A percentile compares a stretch with the other conserved stretches of the same genome.
These are phyloP conservation scores for Crassisporium funariophilum DNA, from an alignment of 768 basidiomycete species.

Conservation along the genomic window DNA sequence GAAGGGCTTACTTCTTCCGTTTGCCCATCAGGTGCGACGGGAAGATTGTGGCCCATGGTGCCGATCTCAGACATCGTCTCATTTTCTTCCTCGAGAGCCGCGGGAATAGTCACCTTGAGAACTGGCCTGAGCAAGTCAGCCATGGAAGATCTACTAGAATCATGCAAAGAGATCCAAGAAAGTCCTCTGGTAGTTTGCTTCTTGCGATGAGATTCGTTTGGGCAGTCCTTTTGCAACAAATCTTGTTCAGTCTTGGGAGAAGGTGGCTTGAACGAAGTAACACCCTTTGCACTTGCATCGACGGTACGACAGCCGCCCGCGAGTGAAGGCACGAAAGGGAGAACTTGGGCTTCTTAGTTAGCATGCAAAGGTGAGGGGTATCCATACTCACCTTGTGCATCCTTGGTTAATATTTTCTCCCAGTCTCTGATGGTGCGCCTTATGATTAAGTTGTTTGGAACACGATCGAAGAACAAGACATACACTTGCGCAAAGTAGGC, in stretches of 20 bases:
- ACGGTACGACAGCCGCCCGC: no score
- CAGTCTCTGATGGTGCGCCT: slow-evolving; percentile 36
- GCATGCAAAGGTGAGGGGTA: no score
- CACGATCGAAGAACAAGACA: slow-evolving; percentile 22
- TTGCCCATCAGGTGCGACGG: not conserved
- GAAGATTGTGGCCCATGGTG: slow-evolving; percentile 4
- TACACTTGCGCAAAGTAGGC: slow-evolving; percentile 52
- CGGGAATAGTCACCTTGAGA: slow-evolving; percentile 7
- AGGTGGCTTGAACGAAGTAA: no score
- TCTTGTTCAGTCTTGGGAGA: no score
- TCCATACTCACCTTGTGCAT: slow-evolving; percentile 14
- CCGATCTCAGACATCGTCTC: slow-evolving; percentile 12
- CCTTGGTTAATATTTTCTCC: slow-evolving; percentile 35
- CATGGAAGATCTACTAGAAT: not conserved
- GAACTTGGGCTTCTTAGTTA: no score
- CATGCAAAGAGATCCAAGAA: not conserved
- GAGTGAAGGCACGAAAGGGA: no score
- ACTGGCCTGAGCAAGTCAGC: slow-evolving; percentile 10
- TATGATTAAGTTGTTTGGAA: slow-evolving; percentile 8
- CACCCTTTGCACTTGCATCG: no score
- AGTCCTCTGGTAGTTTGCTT: not conserved
- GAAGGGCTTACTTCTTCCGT: slow-evolving; percentile 11
- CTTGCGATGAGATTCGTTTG: not conserved
- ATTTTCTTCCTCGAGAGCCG: slow-evolving; percentile 20
- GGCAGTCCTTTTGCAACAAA: slow-evolving; percentile 35